Evolutionary conservation across 2,329 filamentous ascomycete species (phyloP).

Genomic region (Trichophyton benhamiae): DNA sequence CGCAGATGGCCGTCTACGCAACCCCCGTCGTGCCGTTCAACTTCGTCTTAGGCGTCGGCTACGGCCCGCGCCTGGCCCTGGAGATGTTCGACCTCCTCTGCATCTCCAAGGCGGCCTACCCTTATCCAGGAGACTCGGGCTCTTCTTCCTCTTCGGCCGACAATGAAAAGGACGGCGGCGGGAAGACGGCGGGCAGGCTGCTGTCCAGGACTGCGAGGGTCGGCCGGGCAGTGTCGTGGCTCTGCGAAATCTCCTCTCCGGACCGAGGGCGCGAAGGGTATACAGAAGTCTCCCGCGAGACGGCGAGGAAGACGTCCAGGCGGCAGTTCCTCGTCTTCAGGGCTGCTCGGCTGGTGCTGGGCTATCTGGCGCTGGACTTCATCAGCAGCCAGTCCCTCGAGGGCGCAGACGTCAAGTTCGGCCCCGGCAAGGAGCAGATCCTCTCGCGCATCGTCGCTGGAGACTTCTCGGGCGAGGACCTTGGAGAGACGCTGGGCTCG

Average conservation of each 20-base stretch:
- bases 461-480: neutral
- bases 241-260: neutral
- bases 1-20: constrained; percentile 5
- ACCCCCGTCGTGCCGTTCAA: constrained; percentile 1
- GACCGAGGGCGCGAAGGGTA: neutral
- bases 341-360: constrained; percentile 1
- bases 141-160: neutral
- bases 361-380: constrained; percentile 9
- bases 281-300: constrained; percentile 1
- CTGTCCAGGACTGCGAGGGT: neutral
- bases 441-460: neutral
- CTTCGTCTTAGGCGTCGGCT: constrained; percentile 3
- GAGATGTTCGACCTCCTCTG: constrained; percentile 9
- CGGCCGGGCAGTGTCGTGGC: neutral
- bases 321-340: constrained; percentile 7
- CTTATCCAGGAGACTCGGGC: too few relatives aligned
- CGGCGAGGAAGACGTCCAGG: neutral
- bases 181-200: neutral
- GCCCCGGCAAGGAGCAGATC: constrained; percentile 6
- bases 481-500: constrained; percentile 6
- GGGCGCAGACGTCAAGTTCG: constrained; percentile 6
- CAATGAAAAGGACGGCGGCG: neutral
- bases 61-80: neutral
- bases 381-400: constrained; percentile 1
- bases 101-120: constrained; percentile 5